Evolutionary conservation across 2,329 filamentous ascomycete species (phyloP).

Genomic region (Neopestalotiopsis sp.): DNA sequence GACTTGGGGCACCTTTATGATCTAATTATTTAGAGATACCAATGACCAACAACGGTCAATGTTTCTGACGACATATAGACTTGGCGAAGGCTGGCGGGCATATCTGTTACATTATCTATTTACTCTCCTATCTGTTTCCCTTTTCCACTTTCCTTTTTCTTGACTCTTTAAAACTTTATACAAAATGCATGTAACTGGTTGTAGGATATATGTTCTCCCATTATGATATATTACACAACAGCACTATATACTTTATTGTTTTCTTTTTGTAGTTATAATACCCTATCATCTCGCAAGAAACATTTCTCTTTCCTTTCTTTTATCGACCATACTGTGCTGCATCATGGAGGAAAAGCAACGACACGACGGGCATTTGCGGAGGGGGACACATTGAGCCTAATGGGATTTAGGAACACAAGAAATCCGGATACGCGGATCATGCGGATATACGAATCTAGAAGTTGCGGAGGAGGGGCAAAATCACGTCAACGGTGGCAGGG

Average conservation of each 20-base stretch:
- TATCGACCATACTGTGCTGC: neutral
- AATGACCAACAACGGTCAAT: conserved; percentile 15
- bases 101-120: neutral
- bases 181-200: neutral
- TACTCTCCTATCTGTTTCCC: neutral
- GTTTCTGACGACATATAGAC: conserved; percentile 17
- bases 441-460: neutral
- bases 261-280: neutral
- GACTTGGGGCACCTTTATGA: conserved; percentile 1
- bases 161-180: neutral
- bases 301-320: neutral
- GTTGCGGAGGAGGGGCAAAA: too few species aligned
- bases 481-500: too few species aligned
- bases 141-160: neutral
- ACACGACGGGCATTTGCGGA: neutral
- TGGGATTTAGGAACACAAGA: too few species aligned
- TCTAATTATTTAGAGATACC: conserved; percentile 19
- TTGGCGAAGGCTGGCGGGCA: neutral
- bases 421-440: too few species aligned
- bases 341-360: neutral
- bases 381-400: too few species aligned
- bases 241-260: neutral
- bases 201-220: neutral
- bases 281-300: neutral
- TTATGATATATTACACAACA: neutral